Conservation (phyloP, 371 early-diverging fungal genomes). For the Rhizopus sp. region DNA sequence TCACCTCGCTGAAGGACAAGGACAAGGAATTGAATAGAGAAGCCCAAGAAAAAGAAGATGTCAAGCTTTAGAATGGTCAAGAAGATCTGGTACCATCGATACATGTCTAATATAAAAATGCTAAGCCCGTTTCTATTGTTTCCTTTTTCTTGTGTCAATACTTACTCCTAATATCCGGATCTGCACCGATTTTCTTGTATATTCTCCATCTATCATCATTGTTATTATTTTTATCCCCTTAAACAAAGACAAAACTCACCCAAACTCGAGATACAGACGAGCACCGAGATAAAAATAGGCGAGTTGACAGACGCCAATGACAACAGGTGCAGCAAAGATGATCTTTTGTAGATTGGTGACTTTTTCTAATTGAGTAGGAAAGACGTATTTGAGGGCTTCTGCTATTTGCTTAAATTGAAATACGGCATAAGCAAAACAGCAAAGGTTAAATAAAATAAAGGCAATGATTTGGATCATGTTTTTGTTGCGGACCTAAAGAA, state of each 20-base stretch:
- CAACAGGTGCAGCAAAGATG: constrained; percentile 41
- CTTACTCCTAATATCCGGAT: constrained; percentile 72
- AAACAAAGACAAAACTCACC: constrained; percentile 34
- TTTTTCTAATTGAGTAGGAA: neutral
- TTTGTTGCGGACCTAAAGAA: constrained; percentile 64
- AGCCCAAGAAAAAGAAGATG: constrained; percentile 86
- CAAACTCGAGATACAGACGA: constrained; percentile 82
- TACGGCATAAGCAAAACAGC: constrained; percentile 76
- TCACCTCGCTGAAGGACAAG: constrained; percentile 68
- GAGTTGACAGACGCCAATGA: constrained; percentile 47
- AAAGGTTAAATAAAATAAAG: constrained; percentile 78
- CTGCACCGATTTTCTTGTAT: constrained; percentile 31
- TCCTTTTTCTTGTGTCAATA: constrained; percentile 2
- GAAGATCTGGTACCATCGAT: constrained; percentile 84
- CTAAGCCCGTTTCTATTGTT: neutral
- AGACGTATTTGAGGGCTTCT: constrained; percentile 16
- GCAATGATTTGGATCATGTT: constrained; percentile 91
- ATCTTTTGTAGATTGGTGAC: constrained; percentile 23
- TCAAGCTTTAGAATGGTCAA: constrained; percentile 86
- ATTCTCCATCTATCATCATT: constrained; percentile 23
- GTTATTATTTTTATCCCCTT: neutral
- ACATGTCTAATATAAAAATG: constrained; percentile 56
- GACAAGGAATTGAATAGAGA: constrained; percentile 86
- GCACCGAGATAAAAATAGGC: constrained; percentile 47
- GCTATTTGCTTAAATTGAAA: constrained; percentile 64